Evolutionary conservation across 73 alveolate genomes (phyloP).

Genomic region (Paramecium caudatum): DNA sequence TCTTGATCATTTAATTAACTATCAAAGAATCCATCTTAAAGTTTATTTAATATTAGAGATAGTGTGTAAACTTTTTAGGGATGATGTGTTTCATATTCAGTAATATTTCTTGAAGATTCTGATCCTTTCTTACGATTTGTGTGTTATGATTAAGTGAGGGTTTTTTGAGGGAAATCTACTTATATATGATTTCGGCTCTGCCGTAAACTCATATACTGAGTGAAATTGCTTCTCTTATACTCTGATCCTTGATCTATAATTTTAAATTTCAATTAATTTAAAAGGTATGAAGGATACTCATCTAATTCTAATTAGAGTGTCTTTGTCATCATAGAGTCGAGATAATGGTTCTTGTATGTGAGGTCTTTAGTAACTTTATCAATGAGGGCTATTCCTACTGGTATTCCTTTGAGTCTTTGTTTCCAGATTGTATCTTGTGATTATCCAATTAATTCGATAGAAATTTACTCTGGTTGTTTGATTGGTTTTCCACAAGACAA

Average conservation of each 20-base stretch:
- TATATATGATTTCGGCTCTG: not conserved
- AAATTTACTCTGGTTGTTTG: constrained; percentile 21
- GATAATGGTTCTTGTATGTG: constrained; percentile 7
- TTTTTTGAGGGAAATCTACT: not conserved
- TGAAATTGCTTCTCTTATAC: constrained; percentile 40
- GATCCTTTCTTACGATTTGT: constrained; percentile 4
- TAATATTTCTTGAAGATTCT: constrained; percentile 29
- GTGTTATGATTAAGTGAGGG: constrained; percentile 30
- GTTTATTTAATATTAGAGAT: not conserved
- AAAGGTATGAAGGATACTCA: not conserved
- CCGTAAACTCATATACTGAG: not conserved
- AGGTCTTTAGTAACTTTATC: not conserved
- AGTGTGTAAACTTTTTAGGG: constrained; percentile 45
- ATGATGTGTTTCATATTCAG: constrained; percentile 49
- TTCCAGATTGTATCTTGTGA: constrained; percentile 47
- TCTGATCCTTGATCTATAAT: constrained; percentile 48
- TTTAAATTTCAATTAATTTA: constrained; percentile 41
- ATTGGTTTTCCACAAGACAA: not conserved
- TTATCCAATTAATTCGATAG: constrained; percentile 7
- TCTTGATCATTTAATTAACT: constrained; percentile 21
- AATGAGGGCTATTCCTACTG: constrained; percentile 58
- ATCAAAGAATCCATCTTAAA: constrained; percentile 44
- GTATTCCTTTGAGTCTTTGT: constrained; percentile 33
- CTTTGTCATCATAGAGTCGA: constrained; percentile 11
- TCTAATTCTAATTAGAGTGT: not conserved